Percentiles rank a stretch among this genome's conserved stretches.
Evolutionary conservation across 768 basidiomycete genomes (phyloP).

Genomic region (Polyporus arcularius): DNA sequence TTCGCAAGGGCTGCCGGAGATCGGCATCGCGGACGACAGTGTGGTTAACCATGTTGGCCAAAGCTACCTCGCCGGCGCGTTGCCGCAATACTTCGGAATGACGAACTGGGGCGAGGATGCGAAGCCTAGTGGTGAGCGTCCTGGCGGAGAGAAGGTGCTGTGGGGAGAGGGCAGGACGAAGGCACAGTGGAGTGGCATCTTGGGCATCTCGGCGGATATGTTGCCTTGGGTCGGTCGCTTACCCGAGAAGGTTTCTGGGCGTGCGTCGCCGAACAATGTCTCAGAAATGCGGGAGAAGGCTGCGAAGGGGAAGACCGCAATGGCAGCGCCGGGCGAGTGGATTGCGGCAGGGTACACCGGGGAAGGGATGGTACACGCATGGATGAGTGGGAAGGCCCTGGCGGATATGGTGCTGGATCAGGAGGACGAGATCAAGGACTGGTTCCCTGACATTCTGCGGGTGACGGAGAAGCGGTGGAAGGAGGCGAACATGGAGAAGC

Average conservation of each 20-base stretch:
- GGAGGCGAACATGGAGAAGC: constrained; percentile 40
- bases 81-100: constrained; percentile 55
- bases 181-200: constrained; percentile 62
- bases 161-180: constrained; percentile 52
- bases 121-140: constrained; percentile 9
- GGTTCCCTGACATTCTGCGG: constrained; percentile 53
- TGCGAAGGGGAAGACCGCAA: constrained; percentile 2
- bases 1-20: constrained; percentile 26
- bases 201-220: constrained; percentile 61
- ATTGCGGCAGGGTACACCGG: constrained; percentile 70
- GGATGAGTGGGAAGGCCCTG: constrained; percentile 60
- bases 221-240: constrained; percentile 73
- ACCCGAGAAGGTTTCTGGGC: constrained; percentile 48
- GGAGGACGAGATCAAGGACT: constrained; percentile 34
- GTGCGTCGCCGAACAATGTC: constrained; percentile 29
- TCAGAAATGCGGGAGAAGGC: neutral
- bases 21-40: constrained; percentile 38
- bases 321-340: constrained; percentile 62
- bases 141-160: neutral
- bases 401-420: constrained; percentile 58
- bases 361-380: constrained; percentile 75
- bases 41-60: constrained; percentile 38
- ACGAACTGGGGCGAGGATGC: constrained; percentile 45
- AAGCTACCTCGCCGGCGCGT: constrained; percentile 48
- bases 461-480: constrained; percentile 53